Percentiles rank a stretch among this genome's conserved stretches.
Conservation (phyloP, 768 basidiomycete species). For the Pulveroboletus sp. region DNA sequence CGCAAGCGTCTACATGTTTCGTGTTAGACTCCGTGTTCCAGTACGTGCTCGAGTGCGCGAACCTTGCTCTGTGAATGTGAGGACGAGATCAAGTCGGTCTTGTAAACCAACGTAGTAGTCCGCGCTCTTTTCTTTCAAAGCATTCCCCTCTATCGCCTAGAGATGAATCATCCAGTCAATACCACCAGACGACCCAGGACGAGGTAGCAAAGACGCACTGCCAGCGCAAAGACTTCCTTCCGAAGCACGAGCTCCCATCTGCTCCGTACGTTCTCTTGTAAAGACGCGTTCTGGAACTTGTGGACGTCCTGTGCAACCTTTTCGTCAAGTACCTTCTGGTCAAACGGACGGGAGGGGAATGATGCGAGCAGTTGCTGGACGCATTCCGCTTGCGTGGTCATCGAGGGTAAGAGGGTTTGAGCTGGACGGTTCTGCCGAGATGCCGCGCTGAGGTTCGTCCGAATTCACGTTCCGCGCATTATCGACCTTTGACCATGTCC, state of each 20-base stretch:
- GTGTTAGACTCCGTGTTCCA: constrained; percentile 1
- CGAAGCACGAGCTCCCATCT: constrained; percentile 74
- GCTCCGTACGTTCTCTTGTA: constrained; percentile 57
- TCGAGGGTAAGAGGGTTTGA: constrained; percentile 16
- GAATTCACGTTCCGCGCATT: constrained; percentile 17
- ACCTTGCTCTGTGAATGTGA: constrained; percentile 78
- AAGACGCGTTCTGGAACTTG: constrained; percentile 38
- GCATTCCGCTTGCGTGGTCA: constrained; percentile 50
- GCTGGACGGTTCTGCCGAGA: constrained; percentile 17
- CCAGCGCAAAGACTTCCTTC: constrained; percentile 66
- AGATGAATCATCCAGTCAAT: neutral
- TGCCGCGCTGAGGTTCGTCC: constrained; percentile 11
- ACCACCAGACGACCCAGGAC: neutral
- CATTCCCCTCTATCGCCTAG: constrained; percentile 65
- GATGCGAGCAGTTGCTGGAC: constrained; percentile 48
- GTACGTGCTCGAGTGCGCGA: constrained; percentile 20
- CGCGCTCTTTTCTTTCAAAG: constrained; percentile 46
- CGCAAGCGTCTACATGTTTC: constrained; percentile 61
- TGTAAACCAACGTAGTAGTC: constrained; percentile 60
- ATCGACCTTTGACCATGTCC: constrained; percentile 23
- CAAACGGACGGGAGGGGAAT: constrained; percentile 48
- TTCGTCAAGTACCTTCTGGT: constrained; percentile 43
- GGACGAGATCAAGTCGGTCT: constrained; percentile 64
- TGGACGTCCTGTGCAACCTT: constrained; percentile 44
- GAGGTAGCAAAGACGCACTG: constrained; percentile 43